Evolutionary conservation across 305 asterid species (phyloP).

Genomic region (Solanum hybrid): DNA sequence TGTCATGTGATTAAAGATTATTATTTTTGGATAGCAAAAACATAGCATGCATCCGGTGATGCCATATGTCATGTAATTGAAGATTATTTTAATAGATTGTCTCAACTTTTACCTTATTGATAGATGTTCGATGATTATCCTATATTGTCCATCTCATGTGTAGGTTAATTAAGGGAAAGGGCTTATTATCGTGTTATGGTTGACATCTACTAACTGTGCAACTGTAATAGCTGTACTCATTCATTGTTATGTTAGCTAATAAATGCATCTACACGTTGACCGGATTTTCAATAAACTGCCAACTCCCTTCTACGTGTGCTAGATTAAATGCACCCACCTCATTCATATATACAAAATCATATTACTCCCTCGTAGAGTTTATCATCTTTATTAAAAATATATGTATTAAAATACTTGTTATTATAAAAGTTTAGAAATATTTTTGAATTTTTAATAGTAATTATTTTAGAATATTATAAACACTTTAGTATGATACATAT

Average conservation of each 20-base stretch:
- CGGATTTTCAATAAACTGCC: neutral
- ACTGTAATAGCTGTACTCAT: neutral
- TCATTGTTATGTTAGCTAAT: neutral
- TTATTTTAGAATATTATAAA: neutral
- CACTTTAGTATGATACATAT: neutral
- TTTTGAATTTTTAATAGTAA: neutral
- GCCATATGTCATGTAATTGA: neutral
- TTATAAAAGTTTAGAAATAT: neutral
- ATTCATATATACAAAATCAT: neutral
- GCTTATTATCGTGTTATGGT: neutral
- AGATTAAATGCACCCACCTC: neutral
- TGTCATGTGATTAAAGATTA: neutral
- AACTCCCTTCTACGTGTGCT: neutral
- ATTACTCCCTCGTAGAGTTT: neutral
- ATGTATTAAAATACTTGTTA: neutral
- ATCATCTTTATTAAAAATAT: neutral
- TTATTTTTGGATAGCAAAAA: neutral
- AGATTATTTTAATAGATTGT: neutral
- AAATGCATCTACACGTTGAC: neutral
- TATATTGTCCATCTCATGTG: neutral
- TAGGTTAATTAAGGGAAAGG: neutral
- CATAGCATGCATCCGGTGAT: neutral
- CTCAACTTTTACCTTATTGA: neutral
- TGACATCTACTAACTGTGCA: slow-evolving; percentile 6
- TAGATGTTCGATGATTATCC: neutral